A percentile compares a stretch with the other conserved stretches of the same genome.
Evolutionary conservation across 2,329 filamentous ascomycete genomes (phyloP).

Genomic region (Colletotrichum coccodes): DNA sequence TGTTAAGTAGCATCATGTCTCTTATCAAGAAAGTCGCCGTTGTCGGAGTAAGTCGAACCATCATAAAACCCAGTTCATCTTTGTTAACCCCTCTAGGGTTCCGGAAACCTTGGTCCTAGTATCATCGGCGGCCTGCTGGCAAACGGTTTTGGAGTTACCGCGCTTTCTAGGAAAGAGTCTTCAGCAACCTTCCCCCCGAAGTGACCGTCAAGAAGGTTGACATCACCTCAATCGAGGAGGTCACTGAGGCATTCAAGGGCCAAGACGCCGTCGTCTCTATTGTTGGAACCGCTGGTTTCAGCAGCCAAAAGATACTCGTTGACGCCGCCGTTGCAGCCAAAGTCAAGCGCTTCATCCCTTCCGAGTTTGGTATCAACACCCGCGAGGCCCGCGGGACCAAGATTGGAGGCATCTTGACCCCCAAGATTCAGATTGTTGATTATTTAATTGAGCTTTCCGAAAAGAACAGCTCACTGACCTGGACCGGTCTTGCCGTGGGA

Average conservation of each 20-base stretch:
- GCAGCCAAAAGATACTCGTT: conserved; percentile 58
- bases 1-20: conserved; percentile 36
- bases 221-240: conserved; percentile 52
- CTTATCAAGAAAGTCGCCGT: conserved; percentile 46
- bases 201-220: conserved; percentile 58
- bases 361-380: conserved; percentile 59
- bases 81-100: conserved; percentile 38
- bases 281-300: conserved; percentile 53
- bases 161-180: conserved; percentile 59
- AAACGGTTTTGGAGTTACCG: conserved; percentile 58
- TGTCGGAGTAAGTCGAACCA: conserved; percentile 43
- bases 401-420: conserved; percentile 40
- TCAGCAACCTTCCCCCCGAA: conserved; percentile 43
- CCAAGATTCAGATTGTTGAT: conserved; percentile 39
- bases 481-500: conserved; percentile 68
- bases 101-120: conserved; percentile 43
- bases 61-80: not conserved
- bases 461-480: conserved; percentile 54
- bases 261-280: conserved; percentile 67
- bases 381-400: conserved; percentile 36
- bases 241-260: conserved; percentile 58
- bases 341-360: conserved; percentile 67
- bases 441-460: conserved; percentile 30
- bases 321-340: conserved; percentile 66
- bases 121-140: conserved; percentile 44